Conservation (phyloP, 202 grass and related monocot genomes). For the Schoenoplectus tabernaemontani region DNA sequence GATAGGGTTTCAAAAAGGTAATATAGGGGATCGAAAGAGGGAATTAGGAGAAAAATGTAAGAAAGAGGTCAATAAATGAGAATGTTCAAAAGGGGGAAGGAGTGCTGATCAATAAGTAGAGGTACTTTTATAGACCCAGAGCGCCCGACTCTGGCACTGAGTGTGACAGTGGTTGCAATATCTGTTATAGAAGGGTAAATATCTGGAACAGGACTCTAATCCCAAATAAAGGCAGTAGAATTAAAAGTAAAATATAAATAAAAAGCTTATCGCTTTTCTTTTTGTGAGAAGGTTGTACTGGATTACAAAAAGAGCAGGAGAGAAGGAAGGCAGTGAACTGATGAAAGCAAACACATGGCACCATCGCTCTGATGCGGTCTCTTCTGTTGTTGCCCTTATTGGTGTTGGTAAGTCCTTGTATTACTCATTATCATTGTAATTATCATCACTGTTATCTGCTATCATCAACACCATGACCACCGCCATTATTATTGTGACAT, state of each 20-base stretch:
- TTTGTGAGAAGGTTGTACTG: conserved; percentile 57
- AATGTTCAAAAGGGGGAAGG: too few relatives aligned
- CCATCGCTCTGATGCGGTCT: conserved; percentile 85
- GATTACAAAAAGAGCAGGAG: conserved; percentile 86
- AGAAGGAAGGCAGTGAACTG: conserved; percentile 84
- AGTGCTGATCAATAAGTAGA: too few relatives aligned
- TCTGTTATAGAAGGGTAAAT: conserved; percentile 96
- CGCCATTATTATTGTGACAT: not conserved
- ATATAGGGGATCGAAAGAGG: too few relatives aligned
- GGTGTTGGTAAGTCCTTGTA: conserved; percentile 74
- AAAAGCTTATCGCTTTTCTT: not conserved
- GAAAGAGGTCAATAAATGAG: too few relatives aligned
- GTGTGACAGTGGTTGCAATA: conserved; percentile 69
- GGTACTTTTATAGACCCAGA: conserved; percentile 44
- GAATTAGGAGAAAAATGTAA: too few relatives aligned
- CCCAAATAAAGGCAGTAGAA: not conserved
- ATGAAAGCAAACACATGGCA: conserved; percentile 99
- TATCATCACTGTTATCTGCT: not conserved
- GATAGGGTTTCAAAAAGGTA: too few relatives aligned
- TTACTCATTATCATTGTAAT: conserved; percentile 5
- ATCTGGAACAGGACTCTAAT: not conserved
- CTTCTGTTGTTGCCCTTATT: conserved; percentile 79
- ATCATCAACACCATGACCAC: not conserved
- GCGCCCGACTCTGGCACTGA: conserved; percentile 74
- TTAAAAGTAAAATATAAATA: conserved; percentile 4